Conservation (phyloP, 1,139 yeast species). For the Yarrowia galli region DNA sequence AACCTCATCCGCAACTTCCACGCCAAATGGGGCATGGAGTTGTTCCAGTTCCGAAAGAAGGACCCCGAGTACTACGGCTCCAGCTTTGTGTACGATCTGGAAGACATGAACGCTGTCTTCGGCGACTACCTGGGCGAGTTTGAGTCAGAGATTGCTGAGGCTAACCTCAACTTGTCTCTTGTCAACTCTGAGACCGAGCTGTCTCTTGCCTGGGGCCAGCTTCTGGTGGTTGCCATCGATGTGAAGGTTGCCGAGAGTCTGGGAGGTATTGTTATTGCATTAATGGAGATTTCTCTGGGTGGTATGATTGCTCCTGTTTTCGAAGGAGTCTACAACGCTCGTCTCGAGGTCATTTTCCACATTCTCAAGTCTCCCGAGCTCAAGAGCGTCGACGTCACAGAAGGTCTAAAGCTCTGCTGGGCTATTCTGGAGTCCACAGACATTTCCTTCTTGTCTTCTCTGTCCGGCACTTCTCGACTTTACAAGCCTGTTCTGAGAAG, state of each 20-base stretch:
- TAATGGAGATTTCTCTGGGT: constrained; percentile 61
- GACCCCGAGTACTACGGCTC: constrained; percentile 61
- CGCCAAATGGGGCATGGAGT: constrained; percentile 55
- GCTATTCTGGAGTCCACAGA: constrained; percentile 45
- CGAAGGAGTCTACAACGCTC: constrained; percentile 52
- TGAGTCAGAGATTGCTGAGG: constrained; percentile 62
- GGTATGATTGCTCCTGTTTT: constrained; percentile 61
- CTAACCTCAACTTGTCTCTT: constrained; percentile 70
- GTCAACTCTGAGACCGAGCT: constrained; percentile 71
- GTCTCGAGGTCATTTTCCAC: constrained; percentile 34
- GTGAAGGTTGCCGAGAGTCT: constrained; percentile 47
- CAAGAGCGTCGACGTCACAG: constrained; percentile 20
- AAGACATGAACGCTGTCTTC: constrained; percentile 68
- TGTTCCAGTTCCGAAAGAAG: constrained; percentile 58
- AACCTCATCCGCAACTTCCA: constrained; percentile 58
- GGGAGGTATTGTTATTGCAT: constrained; percentile 54
- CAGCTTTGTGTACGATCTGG: constrained; percentile 65
- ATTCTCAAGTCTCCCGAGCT: constrained; percentile 25
- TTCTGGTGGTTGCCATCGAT: constrained; percentile 63
- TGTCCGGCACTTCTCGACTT: constrained; percentile 38
- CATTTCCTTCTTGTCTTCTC: constrained; percentile 43
- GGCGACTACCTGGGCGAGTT: constrained; percentile 58
- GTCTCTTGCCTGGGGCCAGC: constrained; percentile 79
- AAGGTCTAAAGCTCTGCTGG: constrained; percentile 40
- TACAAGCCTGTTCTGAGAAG: constrained; percentile 46